Base-by-base conservation (phyloP, 352 stramenopile species). In the Phytophthora melonis region DNA sequence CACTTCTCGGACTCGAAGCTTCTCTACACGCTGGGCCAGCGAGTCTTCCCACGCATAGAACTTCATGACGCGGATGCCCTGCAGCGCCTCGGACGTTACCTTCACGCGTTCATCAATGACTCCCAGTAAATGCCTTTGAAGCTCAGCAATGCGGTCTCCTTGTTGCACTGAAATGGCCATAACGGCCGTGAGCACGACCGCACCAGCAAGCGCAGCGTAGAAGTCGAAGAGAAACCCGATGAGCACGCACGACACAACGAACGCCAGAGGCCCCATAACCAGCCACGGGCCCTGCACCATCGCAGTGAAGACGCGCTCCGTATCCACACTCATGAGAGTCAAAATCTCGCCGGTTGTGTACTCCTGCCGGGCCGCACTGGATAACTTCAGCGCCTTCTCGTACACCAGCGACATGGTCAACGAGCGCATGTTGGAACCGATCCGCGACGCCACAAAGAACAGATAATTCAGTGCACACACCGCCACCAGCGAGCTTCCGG, bases 41-140 rank as follows among this genome's bases (percentile, higher is more conserved):
- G 81, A 81, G 1, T 78, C 64, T 57, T 90, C 83, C 91, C 91
- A 98, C 11, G 84, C 89, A 63, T 97, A 97, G 56, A 97, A 92
- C 67, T 98, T 98, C 58, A 98, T 88, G 59, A 92, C 90, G 34
- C 91, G 81, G 43, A 98, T 95, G 3, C 94, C 95, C 13, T 89
- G 74, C 1, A 99, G 78, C 18, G 97, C 88, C 74, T 98, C 95
- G 47, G 94, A 97, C 23, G 96, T 95, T 45, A 98, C 86, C 68
- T 98, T 97, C 6, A 99, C 91, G 6, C 97, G 86, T 21, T 92
- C 78, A 25, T 83, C 81, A 5, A 97, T 90, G n/a, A 82, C 62
- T 5, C 25, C 36, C 1, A 84, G 59, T 10, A 84, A 34, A 11
- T 62, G 52, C 13, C 56, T 61, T 19, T 81, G 79, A 0, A 75